Conservation (phyloP, 2,329 filamentous ascomycete species). For the Penicillium sp. region DNA sequence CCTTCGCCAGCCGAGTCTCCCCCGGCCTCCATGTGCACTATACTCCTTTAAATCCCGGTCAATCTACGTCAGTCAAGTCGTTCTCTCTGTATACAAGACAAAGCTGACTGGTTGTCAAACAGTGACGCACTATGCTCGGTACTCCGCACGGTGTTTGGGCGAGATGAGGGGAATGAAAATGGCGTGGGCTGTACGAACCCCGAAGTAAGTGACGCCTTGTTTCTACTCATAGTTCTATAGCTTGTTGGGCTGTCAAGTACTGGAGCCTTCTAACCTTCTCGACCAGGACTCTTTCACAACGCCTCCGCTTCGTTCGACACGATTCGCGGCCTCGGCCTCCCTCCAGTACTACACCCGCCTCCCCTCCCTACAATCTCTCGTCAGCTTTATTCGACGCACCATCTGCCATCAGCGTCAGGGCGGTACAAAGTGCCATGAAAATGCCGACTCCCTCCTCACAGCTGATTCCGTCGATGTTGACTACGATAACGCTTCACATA, state of each 20-base stretch:
- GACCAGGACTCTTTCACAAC: conserved; percentile 64
- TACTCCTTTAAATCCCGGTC: conserved; percentile 57
- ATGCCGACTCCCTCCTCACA: conserved; percentile 51
- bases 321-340: conserved; percentile 65
- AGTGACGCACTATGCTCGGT: conserved; percentile 61
- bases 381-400: conserved; percentile 56
- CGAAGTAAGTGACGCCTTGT: conserved; percentile 42
- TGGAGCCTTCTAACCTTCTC: not conserved
- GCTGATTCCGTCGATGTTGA: conserved; percentile 76
- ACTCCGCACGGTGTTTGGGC: conserved; percentile 62
- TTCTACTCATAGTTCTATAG: not conserved
- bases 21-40: conserved; percentile 83
- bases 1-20: conserved; percentile 74
- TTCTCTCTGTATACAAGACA: not conserved
- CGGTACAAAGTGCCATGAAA: conserved; percentile 53
- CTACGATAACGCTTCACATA: conserved; percentile 70
- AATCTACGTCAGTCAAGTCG: conserved; percentile 36
- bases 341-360: conserved; percentile 74
- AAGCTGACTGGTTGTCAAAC: conserved; percentile 29
- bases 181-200: conserved; percentile 60
- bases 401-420: conserved; percentile 54
- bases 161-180: conserved; percentile 16
- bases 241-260: not conserved
- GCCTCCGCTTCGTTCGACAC: conserved; percentile 59
- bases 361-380: conserved; percentile 60